These are phyloP conservation scores for Talaromyces sp. DNA, from an alignment of 2,329 filamentous ascomycete species.

Conservation along the genomic window DNA sequence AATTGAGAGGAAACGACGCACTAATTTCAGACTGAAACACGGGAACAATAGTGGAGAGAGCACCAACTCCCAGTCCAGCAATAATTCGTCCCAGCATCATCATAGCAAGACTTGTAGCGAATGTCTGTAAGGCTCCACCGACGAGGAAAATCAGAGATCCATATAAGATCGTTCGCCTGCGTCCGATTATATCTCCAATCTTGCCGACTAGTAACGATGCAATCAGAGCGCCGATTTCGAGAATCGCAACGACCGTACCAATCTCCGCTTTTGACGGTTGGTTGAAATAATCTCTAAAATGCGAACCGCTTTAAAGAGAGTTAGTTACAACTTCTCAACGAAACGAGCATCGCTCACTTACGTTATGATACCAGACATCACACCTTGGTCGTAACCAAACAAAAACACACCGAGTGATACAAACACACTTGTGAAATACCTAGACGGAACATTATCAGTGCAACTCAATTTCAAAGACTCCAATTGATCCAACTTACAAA, in stretches of 20 bases:
- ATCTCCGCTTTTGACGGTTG: slow-evolving; percentile 83
- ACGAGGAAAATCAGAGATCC: slow-evolving; percentile 83
- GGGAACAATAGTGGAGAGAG: slow-evolving; percentile 85
- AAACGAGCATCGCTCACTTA: slow-evolving; percentile 30
- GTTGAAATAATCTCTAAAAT: slow-evolving; percentile 89
- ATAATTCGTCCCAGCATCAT: slow-evolving; percentile 81
- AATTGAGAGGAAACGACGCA: not conserved
- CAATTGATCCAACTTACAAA: slow-evolving; percentile 58
- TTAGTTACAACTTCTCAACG: slow-evolving; percentile 18
- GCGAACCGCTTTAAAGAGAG: slow-evolving; percentile 61
- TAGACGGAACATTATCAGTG: slow-evolving; percentile 35
- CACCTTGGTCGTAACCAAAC: slow-evolving; percentile 63
- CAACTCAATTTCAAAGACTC: not conserved
- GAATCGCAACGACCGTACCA: slow-evolving; percentile 95
- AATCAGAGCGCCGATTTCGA: slow-evolving; percentile 89
- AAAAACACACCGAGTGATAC: slow-evolving; percentile 62
- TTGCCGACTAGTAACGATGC: slow-evolving; percentile 82
- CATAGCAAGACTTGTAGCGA: slow-evolving; percentile 78
- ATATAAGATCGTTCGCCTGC: slow-evolving; percentile 85
- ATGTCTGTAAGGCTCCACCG: slow-evolving; percentile 80
- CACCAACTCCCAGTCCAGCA: slow-evolving; percentile 81
- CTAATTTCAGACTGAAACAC: slow-evolving; percentile 87
- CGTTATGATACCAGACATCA: slow-evolving; percentile 69
- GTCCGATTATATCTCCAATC: slow-evolving; percentile 86
- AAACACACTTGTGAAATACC: slow-evolving; percentile 89